These are phyloP conservation scores for Rosellinia necatrix DNA, from an alignment of 2,329 filamentous ascomycete genomes.

Conservation along the genomic window DNA sequence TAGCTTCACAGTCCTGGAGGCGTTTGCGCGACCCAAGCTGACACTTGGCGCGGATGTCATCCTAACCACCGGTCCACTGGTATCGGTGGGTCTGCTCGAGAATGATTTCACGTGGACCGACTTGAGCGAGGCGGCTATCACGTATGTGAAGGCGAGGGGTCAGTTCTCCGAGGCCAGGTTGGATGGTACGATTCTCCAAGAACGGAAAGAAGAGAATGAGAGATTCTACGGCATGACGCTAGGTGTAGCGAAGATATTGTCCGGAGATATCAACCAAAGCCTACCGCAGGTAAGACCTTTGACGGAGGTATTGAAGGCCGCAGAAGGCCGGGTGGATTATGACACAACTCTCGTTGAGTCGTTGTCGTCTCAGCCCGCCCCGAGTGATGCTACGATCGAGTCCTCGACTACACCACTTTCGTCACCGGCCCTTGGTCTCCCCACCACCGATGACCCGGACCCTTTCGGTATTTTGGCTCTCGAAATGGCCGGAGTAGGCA, in stretches of 20 bases:
- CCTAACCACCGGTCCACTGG: constrained; percentile 76
- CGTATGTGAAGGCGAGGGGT: constrained; percentile 63
- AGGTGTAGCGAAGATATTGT: constrained; percentile 60
- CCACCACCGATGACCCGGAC: constrained; percentile 80
- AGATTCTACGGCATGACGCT: constrained; percentile 58
- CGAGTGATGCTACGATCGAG: constrained; percentile 70
- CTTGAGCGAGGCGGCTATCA: constrained; percentile 59
- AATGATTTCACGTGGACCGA: constrained; percentile 57
- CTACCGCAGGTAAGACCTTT: constrained; percentile 63
- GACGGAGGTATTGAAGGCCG: constrained; percentile 83
- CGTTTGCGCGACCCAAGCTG: constrained; percentile 78
- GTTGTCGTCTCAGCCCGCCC: constrained; percentile 69
- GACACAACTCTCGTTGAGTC: constrained; percentile 70
- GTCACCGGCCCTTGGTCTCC: constrained; percentile 73
- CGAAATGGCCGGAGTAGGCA: constrained; percentile 87
- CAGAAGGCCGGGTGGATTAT: constrained; percentile 79
- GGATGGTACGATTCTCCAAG: constrained; percentile 60
- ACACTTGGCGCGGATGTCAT: constrained; percentile 83
- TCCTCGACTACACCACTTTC: constrained; percentile 45
- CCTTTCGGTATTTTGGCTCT: constrained; percentile 89
- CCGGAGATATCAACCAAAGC: constrained; percentile 59
- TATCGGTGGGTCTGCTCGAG: constrained; percentile 56
- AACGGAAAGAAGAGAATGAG: constrained; percentile 64
- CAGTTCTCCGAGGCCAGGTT: constrained; percentile 60
- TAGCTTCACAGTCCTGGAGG: constrained; percentile 79